phyloP scores from a whole-genome alignment of 768 basidiomycete species.

The Clavaria fumosa region DNA sequence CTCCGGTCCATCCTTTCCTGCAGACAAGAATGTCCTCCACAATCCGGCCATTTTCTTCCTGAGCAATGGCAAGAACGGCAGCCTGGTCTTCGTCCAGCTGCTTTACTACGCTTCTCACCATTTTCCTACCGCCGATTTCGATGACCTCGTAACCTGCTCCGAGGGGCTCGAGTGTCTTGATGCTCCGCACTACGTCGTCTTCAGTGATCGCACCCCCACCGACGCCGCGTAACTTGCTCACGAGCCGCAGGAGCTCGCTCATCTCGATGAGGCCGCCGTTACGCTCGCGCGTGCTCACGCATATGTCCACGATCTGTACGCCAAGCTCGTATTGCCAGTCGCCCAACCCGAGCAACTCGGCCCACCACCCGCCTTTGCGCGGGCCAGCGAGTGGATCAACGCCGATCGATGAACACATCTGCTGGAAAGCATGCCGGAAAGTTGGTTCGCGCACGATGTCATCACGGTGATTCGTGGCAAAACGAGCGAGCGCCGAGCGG shows the following conservation, averaged over 20 bases:
- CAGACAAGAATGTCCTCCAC: constrained; percentile 44
- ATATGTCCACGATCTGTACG: constrained; percentile 88
- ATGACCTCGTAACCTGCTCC: constrained; percentile 86
- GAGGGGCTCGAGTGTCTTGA: constrained; percentile 77
- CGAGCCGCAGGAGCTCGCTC: constrained; percentile 64
- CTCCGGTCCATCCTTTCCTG: constrained; percentile 60
- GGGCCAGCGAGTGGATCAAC: constrained; percentile 90
- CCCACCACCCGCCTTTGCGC: constrained; percentile 81
- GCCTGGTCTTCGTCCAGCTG: constrained; percentile 86
- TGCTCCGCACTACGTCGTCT: constrained; percentile 70
- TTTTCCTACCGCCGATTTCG: constrained; percentile 47
- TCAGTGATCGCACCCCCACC: constrained; percentile 59
- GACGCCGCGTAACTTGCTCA: constrained; percentile 62
- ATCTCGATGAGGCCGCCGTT: constrained; percentile 92
- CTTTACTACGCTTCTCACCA: constrained; percentile 81
- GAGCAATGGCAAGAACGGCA: constrained; percentile 60
- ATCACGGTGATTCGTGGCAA: constrained; percentile 71
- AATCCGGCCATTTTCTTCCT: constrained; percentile 52
- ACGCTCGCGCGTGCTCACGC: constrained; percentile 71
- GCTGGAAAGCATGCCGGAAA: constrained; percentile 85
- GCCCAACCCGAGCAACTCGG: constrained; percentile 70
- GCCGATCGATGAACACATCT: constrained; percentile 90
- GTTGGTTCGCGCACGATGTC: constrained; percentile 72
- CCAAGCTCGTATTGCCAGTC: constrained; percentile 96
- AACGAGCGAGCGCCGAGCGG: constrained; percentile 61